These are phyloP conservation scores for Gymnopilus junonius DNA, from an alignment of 768 basidiomycete species.

Conservation along the genomic window DNA sequence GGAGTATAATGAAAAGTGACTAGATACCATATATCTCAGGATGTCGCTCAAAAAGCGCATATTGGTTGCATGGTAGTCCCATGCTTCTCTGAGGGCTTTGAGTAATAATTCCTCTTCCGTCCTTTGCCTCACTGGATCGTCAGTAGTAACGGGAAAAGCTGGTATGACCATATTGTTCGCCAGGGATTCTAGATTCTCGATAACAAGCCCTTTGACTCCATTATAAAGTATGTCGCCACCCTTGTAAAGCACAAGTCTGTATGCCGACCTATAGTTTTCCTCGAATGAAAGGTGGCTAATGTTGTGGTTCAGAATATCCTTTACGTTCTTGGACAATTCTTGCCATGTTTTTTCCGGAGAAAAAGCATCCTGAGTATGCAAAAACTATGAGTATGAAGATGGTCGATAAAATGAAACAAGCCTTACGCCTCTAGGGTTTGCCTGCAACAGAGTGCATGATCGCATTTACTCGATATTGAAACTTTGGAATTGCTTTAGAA, in stretches of 20 bases:
- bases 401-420: not conserved
- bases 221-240: slow-evolving; percentile 86
- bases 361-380: slow-evolving; percentile 65
- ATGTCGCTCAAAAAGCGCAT: slow-evolving; percentile 90
- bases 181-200: slow-evolving; percentile 81
- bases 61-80: slow-evolving; percentile 92
- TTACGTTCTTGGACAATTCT: slow-evolving; percentile 81
- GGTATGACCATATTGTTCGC: slow-evolving; percentile 80
- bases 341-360: slow-evolving; percentile 85
- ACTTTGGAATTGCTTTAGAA: no score
- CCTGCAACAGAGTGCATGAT: slow-evolving; percentile 30
- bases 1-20: slow-evolving; percentile 8
- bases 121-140: slow-evolving; percentile 73
- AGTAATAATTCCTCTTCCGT: slow-evolving; percentile 87
- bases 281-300: slow-evolving; percentile 75
- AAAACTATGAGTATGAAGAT: not conserved
- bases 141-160: slow-evolving; percentile 73
- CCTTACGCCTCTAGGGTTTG: slow-evolving; percentile 49
- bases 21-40: slow-evolving; percentile 90
- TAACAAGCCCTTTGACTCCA: slow-evolving; percentile 78
- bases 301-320: slow-evolving; percentile 94
- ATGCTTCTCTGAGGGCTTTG: slow-evolving; percentile 81
- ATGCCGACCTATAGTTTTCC: slow-evolving; percentile 92
- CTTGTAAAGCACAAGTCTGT: slow-evolving; percentile 91
- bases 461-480: slow-evolving; percentile 1